A percentile compares a stretch with the other conserved stretches of the same genome.
Evolutionary conservation across 1,284 basidiomycete genomes (phyloP).

Genomic region (Porphyrellus sp.): DNA sequence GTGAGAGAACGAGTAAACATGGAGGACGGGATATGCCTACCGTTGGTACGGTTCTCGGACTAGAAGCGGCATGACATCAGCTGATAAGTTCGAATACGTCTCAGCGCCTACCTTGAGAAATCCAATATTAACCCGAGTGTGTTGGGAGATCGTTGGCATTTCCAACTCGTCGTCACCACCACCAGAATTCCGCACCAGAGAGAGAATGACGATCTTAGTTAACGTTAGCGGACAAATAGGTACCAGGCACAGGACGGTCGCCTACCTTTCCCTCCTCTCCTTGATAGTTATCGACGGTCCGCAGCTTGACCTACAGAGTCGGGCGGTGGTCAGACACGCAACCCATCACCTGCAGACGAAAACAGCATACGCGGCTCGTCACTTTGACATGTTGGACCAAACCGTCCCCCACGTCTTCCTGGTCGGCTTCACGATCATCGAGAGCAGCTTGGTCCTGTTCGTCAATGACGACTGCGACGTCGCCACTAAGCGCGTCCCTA

Average conservation of each 20-base stretch:
- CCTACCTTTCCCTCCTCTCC: constrained; percentile 60
- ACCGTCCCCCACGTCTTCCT: constrained; percentile 34
- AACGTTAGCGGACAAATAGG: not conserved
- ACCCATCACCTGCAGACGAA: not conserved
- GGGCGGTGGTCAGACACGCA: not conserved
- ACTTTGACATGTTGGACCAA: constrained; percentile 48
- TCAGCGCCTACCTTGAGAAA: constrained; percentile 55
- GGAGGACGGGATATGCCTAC: constrained; percentile 24
- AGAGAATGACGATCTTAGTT: constrained; percentile 59
- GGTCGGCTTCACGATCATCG: constrained; percentile 45
- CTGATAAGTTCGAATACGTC: not conserved
- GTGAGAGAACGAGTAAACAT: not conserved
- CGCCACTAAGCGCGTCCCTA: constrained; percentile 45
- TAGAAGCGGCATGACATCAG: constrained; percentile 20
- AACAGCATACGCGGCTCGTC: constrained; percentile 42
- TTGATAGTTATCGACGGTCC: constrained; percentile 78
- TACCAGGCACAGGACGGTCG: not conserved
- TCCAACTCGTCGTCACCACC: constrained; percentile 36
- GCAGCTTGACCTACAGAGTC: constrained; percentile 50
- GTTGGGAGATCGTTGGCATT: constrained; percentile 20
- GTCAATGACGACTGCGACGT: constrained; percentile 63
- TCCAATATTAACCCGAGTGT: constrained; percentile 51
- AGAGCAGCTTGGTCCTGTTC: constrained; percentile 64
- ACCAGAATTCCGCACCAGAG: constrained; percentile 67
- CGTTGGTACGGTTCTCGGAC: constrained; percentile 59